Conservation (phyloP, 2,329 filamentous ascomycete genomes). For the Fusarium pseudonygamai region DNA sequence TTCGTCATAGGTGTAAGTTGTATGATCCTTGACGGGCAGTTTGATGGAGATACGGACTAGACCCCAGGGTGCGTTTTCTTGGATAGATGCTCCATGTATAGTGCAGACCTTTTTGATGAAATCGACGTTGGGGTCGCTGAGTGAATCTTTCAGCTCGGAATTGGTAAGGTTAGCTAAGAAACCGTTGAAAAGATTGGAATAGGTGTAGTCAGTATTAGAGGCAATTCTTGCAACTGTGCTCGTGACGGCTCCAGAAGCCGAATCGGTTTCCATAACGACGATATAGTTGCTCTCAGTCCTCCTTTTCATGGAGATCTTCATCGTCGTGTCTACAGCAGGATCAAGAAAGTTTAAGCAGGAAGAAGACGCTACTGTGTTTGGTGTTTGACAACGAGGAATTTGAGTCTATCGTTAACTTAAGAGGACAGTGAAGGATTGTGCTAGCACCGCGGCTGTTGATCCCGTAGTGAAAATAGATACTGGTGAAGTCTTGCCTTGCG, state of each 20-base stretch:
- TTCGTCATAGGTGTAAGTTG: neutral
- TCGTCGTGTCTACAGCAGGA: neutral
- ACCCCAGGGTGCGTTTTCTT: neutral
- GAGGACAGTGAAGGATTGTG: neutral
- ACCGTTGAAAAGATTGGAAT: neutral
- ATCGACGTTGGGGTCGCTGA: neutral
- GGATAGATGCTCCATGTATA: neutral
- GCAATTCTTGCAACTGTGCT: neutral
- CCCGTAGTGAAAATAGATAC: too few relatives aligned
- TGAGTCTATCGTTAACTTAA: neutral
- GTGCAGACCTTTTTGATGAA: neutral
- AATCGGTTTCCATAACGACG: neutral
- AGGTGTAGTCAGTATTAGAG: neutral
- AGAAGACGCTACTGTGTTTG: accelerated
- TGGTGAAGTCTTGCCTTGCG: too few relatives aligned
- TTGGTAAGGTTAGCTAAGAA: neutral
- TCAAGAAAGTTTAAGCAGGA: too few relatives aligned
- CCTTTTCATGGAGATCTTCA: neutral
- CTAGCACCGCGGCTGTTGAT: accelerated
- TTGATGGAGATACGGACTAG: neutral
- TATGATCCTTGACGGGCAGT: neutral
- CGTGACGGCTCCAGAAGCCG: accelerated
- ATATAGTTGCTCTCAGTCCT: neutral
- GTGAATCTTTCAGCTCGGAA: neutral
- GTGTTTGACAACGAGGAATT: accelerated